Evolutionary conservation across 2,329 filamentous ascomycete species (phyloP).

Genomic region (Diaporthe caulivora): DNA sequence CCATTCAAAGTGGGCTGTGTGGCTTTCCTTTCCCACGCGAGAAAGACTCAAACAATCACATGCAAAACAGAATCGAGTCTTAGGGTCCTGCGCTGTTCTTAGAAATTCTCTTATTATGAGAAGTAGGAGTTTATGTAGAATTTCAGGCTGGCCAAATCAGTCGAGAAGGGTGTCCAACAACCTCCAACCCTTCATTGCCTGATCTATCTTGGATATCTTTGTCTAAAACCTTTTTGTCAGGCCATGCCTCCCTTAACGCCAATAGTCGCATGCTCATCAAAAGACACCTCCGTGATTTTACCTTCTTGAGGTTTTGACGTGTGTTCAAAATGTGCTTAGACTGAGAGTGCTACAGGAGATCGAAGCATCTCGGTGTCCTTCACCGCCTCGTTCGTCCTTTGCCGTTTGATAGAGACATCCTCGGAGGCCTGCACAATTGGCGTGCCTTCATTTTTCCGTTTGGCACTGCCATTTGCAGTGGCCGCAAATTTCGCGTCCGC

Average conservation of each 20-base stretch:
- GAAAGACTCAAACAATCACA: neutral
- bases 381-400: slow-evolving; percentile 2
- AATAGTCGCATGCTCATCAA: neutral
- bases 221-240: slow-evolving; percentile 33
- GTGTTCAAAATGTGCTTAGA: neutral
- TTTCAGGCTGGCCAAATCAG: neutral
- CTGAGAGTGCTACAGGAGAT: slow-evolving; percentile 35
- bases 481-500: slow-evolving; percentile 45
- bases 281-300: neutral
- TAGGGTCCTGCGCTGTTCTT: neutral
- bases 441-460: slow-evolving; percentile 24
- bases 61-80: neutral
- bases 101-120: too few species aligned
- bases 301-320: neutral
- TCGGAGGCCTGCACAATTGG: neutral
- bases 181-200: neutral
- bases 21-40: neutral
- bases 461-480: slow-evolving; percentile 1
- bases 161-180: neutral
- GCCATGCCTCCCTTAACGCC: slow-evolving; percentile 32
- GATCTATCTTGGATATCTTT: slow-evolving; percentile 34
- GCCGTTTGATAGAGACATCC: slow-evolving; percentile 26
- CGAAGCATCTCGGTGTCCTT: slow-evolving; percentile 13
- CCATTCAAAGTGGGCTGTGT: neutral
- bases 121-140: neutral